phyloP scores from a whole-genome alignment of 768 basidiomycete genomes.

The Tremella fuciformis region DNA sequence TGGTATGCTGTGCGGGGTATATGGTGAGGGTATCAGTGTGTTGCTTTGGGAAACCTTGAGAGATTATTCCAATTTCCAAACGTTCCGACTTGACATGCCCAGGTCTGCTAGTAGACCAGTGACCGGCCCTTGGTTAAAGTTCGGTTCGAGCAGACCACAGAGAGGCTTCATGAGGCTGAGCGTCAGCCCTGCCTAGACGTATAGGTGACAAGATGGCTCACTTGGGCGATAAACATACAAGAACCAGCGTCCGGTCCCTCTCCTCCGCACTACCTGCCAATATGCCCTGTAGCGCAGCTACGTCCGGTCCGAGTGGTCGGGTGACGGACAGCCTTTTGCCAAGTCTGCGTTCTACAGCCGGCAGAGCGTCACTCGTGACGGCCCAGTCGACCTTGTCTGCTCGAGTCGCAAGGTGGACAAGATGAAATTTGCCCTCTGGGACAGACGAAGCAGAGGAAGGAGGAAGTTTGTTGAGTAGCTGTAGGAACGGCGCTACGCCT shows the following conservation, averaged over 20 bases:
- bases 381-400: constrained; percentile 29
- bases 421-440: constrained; percentile 11
- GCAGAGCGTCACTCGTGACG: constrained; percentile 13
- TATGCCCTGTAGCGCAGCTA: too few species aligned
- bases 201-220: constrained; percentile 18
- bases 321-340: constrained; percentile 14
- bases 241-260: constrained; percentile 20
- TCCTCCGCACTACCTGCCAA: too few species aligned
- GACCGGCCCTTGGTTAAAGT: constrained; percentile 37
- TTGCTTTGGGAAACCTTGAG: too few species aligned
- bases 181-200: constrained; percentile 5
- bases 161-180: constrained; percentile 37
- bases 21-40: too few species aligned
- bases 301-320: background rate
- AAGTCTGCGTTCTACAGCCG: constrained; percentile 22
- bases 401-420: constrained; percentile 35
- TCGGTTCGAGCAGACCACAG: constrained; percentile 33
- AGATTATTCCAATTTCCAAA: constrained; percentile 39
- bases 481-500: constrained; percentile 48
- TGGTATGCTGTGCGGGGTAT: too few species aligned
- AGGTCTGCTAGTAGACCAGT: constrained; percentile 40
- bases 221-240: constrained; percentile 44
- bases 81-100: constrained; percentile 30
- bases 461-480: constrained; percentile 44
- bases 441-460: constrained; percentile 9